Percentiles rank a stretch among this genome's conserved stretches.
phyloP scores from a whole-genome alignment of 1,284 basidiomycete species.

The Termitomyces sp. region DNA sequence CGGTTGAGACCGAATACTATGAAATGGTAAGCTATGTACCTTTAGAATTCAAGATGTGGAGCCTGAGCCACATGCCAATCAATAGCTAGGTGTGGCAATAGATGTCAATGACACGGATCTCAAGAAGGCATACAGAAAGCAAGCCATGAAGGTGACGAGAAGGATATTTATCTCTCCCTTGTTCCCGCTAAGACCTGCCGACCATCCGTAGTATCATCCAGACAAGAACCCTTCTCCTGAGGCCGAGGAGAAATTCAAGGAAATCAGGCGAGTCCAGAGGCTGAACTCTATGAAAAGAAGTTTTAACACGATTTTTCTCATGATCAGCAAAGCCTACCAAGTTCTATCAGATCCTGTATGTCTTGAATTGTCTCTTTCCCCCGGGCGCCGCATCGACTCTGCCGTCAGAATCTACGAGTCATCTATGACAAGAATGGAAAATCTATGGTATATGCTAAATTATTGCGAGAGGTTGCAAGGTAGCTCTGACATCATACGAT shows the following conservation, averaged over 20 bases:
- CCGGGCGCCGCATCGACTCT: neutral
- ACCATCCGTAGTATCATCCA: slow-evolving; percentile 78
- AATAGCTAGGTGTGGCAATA: slow-evolving; percentile 39
- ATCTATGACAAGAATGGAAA: slow-evolving; percentile 97
- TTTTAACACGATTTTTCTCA: neutral
- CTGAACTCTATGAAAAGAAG: neutral
- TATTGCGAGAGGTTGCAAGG: neutral
- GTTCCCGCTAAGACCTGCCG: neutral
- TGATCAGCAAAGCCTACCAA: slow-evolving; percentile 81
- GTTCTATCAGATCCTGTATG: slow-evolving; percentile 79
- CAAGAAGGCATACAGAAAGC: slow-evolving; percentile 95
- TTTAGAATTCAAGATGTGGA: neutral
- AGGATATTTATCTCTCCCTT: neutral
- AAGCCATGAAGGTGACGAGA: slow-evolving; percentile 79
- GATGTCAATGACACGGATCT: slow-evolving; percentile 68
- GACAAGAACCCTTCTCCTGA: slow-evolving; percentile 89
- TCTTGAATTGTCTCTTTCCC: slow-evolving; percentile 13
- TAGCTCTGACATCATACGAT: neutral
- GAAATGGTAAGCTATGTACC: slow-evolving; percentile 42
- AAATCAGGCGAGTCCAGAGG: slow-evolving; percentile 63
- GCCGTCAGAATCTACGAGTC: slow-evolving; percentile 68
- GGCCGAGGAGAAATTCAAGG: slow-evolving; percentile 91
- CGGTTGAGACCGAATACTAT: slow-evolving; percentile 64
- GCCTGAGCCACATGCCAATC: slow-evolving; percentile 7
- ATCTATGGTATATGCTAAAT: slow-evolving; percentile 53